Base-by-base conservation (phyloP, 352 stramenopile genomes). In the Blastocystis sp. region DNA sequence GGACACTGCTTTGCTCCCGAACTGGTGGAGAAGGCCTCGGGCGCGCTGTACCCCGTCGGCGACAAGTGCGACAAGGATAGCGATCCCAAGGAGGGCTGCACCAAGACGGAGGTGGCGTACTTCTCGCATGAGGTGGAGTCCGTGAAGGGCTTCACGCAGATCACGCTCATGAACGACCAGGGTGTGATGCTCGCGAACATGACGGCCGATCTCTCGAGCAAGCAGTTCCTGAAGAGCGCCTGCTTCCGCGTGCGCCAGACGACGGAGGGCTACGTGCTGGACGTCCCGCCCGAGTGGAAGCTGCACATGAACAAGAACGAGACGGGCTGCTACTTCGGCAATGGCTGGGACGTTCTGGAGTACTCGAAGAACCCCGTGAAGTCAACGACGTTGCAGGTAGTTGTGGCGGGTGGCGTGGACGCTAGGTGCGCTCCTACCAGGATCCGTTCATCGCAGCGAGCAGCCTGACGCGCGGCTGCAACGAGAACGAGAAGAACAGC, bases 391-490 rank as follows among this genome's bases (percentile, higher is more conserved):
- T 56, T 56, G 5, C 48, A 56, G 48, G 48, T 56, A 56, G 48
- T 17, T 7, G 48, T 56, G 48, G 48, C 48, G 5, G 5, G 48
- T 56, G 48, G 48, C 17, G n/a, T 76, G 21, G 14, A 38, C n/a
- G 41, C n/a, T 23, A 79, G 48, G 56, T 41, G 23, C 69, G 69
- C n/a, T 62, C 56, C 43, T 79, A 79, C 43, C 4, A 62, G 38
- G 69, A 79, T 62, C 69, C 69, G 11, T 65, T 41, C 56, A 48
- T 79, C 40, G 11, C 28, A 14, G 69, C 69, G 5, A 79, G 69
- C 56, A 53, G 38, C 69, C 38, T 65, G 5, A 79, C 69, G 69
- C 23, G 56, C 2, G 69, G 69, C 19, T 79, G 69, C 43, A 79
- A 48, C 40, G 69, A 79, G 45, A 38, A 21, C 56, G 40, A 60